phyloP scores from a whole-genome alignment of 306 rosid species.

The Calophaca sinica region DNA sequence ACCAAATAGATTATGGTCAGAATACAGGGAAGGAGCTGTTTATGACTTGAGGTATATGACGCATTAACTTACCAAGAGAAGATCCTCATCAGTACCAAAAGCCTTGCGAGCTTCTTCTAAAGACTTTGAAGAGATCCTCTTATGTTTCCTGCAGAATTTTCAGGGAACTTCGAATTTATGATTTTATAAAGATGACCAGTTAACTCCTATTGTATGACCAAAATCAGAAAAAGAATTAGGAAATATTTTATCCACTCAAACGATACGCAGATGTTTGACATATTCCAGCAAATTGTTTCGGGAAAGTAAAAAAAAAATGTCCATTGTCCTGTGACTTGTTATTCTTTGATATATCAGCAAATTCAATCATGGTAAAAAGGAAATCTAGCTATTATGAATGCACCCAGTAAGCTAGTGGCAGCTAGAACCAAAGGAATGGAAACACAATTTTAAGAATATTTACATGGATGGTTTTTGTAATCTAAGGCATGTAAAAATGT shows the following conservation, averaged over 20 bases:
- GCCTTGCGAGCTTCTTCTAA: slow-evolving; percentile 91
- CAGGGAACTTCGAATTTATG: slow-evolving; percentile 28
- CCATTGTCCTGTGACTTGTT: not conserved
- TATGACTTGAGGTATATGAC: slow-evolving; percentile 28
- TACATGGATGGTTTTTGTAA: too few species aligned
- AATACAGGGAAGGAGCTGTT: slow-evolving; percentile 11
- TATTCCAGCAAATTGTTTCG: not conserved
- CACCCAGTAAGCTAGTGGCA: too few species aligned
- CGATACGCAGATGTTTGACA: too few species aligned
- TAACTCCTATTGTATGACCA: slow-evolving; percentile 13
- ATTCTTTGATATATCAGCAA: slow-evolving; percentile 15
- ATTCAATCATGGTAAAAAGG: too few species aligned
- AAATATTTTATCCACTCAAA: not conserved
- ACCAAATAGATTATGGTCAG: not conserved
- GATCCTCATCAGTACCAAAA: slow-evolving; percentile 98
- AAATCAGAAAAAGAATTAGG: slow-evolving; percentile 30
- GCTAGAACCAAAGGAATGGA: too few species aligned
- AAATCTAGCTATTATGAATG: too few species aligned
- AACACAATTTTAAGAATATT: too few species aligned
- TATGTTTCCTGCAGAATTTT: slow-evolving; percentile 68
- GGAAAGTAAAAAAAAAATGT: not conserved
- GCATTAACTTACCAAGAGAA: slow-evolving; percentile 73
- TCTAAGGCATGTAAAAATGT: too few species aligned
- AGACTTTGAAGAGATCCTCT: slow-evolving; percentile 74
- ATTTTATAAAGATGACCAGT: slow-evolving; percentile 18